phyloP scores from a whole-genome alignment of 1,139 yeast species.

The Candida tropicalis region DNA sequence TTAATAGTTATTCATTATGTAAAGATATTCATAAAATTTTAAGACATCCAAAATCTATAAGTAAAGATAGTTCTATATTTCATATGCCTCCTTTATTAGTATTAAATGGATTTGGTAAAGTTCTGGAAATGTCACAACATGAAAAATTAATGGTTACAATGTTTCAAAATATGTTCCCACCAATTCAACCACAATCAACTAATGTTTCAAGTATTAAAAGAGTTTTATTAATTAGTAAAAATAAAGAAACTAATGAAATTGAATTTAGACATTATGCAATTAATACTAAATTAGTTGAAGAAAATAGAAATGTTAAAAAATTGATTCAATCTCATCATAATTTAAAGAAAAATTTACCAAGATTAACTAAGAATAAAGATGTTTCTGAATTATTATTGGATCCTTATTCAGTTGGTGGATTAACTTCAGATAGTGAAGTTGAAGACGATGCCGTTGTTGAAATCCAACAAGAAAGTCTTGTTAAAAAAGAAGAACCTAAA shows the following conservation, averaged over 20 bases:
- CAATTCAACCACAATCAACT: slow-evolving; percentile 81
- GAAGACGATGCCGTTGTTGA: slow-evolving; percentile 92
- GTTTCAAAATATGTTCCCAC: slow-evolving; percentile 95
- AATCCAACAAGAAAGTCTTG: slow-evolving; percentile 48
- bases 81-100: slow-evolving; percentile 86
- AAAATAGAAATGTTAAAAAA: slow-evolving; percentile 77
- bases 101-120: slow-evolving; percentile 77
- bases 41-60: slow-evolving; percentile 70
- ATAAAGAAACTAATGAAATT: slow-evolving; percentile 67
- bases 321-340: slow-evolving; percentile 67
- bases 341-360: slow-evolving; percentile 71
- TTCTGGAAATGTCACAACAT: slow-evolving; percentile 57
- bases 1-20: slow-evolving; percentile 74
- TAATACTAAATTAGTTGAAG: slow-evolving; percentile 84
- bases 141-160: slow-evolving; percentile 86
- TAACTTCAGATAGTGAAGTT: slow-evolving; percentile 90
- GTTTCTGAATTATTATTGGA: slow-evolving; percentile 84
- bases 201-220: slow-evolving; percentile 76
- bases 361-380: slow-evolving; percentile 66
- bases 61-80: slow-evolving; percentile 64
- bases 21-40: slow-evolving; percentile 77
- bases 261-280: slow-evolving; percentile 91
- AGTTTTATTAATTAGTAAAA: slow-evolving; percentile 81
- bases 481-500: slow-evolving; percentile 21
- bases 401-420: slow-evolving; percentile 76